A percentile compares a stretch with the other conserved stretches of the same genome.
Conservation (phyloP, 2,329 filamentous ascomycete species). For the Didymella segeticola region DNA sequence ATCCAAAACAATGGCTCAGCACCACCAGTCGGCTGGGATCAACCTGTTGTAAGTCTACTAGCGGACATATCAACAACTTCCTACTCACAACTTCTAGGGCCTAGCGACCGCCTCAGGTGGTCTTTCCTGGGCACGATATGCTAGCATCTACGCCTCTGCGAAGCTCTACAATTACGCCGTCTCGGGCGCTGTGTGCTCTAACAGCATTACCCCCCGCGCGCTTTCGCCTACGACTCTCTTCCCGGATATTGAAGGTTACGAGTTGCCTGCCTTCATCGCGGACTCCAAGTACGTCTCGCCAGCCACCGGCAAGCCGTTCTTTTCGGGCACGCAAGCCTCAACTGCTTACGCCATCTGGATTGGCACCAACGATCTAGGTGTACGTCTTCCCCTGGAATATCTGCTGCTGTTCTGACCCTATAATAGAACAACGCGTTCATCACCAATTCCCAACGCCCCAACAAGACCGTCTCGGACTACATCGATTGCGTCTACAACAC, state of each 20-base stretch:
- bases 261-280: conserved; percentile 56
- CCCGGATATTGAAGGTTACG: conserved; percentile 61
- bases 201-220: conserved; percentile 67
- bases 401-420: too few relatives aligned
- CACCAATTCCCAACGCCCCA: conserved; percentile 65
- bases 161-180: conserved; percentile 73
- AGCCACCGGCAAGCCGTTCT: conserved; percentile 51
- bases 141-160: conserved; percentile 64
- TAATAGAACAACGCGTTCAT: conserved; percentile 69
- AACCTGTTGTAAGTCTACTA: conserved; percentile 51
- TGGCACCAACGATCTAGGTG: conserved; percentile 80
- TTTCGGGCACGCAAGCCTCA: conserved; percentile 58
- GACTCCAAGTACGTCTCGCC: conserved; percentile 46
- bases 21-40: conserved; percentile 67
- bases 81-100: conserved; percentile 32
- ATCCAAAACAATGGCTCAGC: conserved; percentile 59
- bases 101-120: conserved; percentile 69
- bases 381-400: too few relatives aligned
- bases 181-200: conserved; percentile 74
- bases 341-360: conserved; percentile 82
- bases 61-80: neutral
- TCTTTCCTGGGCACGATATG: conserved; percentile 72
- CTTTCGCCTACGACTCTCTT: conserved; percentile 59
- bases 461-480: conserved; percentile 69
- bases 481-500: conserved; percentile 71